Evolutionary conservation across 1,284 basidiomycete genomes (phyloP).

Genomic region (Apiotrichum gracile): DNA sequence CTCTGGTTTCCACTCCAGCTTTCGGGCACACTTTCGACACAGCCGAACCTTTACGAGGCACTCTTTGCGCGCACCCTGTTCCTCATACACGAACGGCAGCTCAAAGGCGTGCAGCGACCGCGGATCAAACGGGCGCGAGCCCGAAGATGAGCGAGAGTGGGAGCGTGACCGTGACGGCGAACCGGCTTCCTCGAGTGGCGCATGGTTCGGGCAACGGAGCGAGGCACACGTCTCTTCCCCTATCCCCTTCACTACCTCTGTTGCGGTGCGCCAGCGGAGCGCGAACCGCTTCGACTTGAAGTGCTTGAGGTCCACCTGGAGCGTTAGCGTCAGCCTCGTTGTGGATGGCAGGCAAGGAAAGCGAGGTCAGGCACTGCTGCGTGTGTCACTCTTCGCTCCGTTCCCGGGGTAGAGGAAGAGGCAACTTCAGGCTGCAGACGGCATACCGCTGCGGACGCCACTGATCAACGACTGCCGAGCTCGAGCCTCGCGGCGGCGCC

Average conservation of each 20-base stretch:
- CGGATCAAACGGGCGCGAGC: conserved; percentile 27
- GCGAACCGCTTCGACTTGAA: conserved; percentile 90
- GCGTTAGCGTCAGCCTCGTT: neutral
- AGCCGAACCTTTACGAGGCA: conserved; percentile 84
- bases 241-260: conserved; percentile 73
- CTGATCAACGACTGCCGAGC: too few species aligned
- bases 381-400: too few species aligned
- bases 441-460: too few species aligned
- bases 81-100: conserved; percentile 78
- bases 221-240: conserved; percentile 84
- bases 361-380: too few species aligned
- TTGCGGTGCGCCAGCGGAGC: conserved; percentile 82
- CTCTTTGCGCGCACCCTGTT: conserved; percentile 65
- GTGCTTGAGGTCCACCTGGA: conserved; percentile 77
- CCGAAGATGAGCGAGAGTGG: too few species aligned
- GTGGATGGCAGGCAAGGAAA: too few species aligned
- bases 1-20: conserved; percentile 72
- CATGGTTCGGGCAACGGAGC: conserved; percentile 72
- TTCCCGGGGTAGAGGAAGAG: too few species aligned
- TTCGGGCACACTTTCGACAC: conserved; percentile 68
- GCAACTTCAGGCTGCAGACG: too few species aligned
- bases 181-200: conserved; percentile 35
- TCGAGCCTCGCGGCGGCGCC: too few species aligned
- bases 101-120: conserved; percentile 61
- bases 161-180: conserved; percentile 24